Evolutionary conservation across 768 basidiomycete species (phyloP), one percentile per base, ranked within the genome.

Genomic region (Cyathus striatus): DNA sequence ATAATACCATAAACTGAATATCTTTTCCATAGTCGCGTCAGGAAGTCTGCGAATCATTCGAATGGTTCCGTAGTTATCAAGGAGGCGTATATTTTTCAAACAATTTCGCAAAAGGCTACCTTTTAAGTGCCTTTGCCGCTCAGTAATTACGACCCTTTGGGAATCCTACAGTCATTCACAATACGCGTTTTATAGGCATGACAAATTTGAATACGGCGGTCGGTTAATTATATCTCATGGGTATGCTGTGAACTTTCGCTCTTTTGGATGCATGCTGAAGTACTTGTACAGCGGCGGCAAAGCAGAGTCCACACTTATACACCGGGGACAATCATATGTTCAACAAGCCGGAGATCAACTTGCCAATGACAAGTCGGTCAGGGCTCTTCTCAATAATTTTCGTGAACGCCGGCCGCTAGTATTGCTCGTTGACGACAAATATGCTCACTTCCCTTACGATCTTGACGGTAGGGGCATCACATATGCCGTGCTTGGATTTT

Each of bases 211-310:
- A 36, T 73, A 81, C 32, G 68, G 60, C 13, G 89, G 90, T 13
- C 78, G 68, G 48, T 54, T 89, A 4, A 88, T 92, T 34, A 78
- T 92, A 39, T 92, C 89, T 6, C 89, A 92, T 58, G 90, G 87
- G 89, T 91, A 48, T 43, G n/a, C n/a, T n/a, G n/a, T n/a, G 76
- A 55, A n/a, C 41, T 42, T 27, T 30, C 36, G 12, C 9, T 14
- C 18, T 17, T 5, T 6, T 27, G 18, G 5, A 33, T 21, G 3
- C 18, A 26, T 23, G 27, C 23, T 35, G 17, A 38, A 37, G 32
- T 35, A 50, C 51, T 30, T 36, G 24, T n/a, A 32, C 44, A 85
- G 84, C 9, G 86, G 87, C 4, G 86, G 86, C 3, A 84, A 76
- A 56, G 73, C 84, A 0, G 81, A 81, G 56, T 80, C 77, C 44